phyloP scores from a whole-genome alignment of 1,284 basidiomycete genomes.

The Omphalotus olearius region DNA sequence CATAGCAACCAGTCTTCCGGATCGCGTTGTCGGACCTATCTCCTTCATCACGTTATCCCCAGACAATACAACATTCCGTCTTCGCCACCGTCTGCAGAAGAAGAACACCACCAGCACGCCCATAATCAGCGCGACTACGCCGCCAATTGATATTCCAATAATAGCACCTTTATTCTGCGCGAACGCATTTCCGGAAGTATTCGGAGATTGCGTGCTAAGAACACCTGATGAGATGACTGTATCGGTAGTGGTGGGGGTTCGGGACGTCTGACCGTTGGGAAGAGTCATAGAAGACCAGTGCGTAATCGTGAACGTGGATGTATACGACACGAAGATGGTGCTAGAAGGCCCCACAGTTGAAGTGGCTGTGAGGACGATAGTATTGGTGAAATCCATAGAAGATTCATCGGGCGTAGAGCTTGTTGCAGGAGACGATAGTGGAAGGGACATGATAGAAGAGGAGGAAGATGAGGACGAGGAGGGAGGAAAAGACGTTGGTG shows the following conservation, averaged over 20 bases:
- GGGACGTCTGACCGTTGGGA: background rate
- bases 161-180: slow-evolving; percentile 7
- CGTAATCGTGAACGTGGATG: background rate
- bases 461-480: background rate
- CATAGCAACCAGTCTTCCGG: background rate
- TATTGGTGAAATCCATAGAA: background rate
- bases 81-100: slow-evolving; percentile 7
- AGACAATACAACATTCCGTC: background rate
- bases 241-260: background rate
- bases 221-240: background rate
- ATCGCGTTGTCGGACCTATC: background rate
- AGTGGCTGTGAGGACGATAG: background rate
- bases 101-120: slow-evolving; percentile 1
- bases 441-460: background rate
- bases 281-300: background rate
- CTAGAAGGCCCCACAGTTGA: background rate
- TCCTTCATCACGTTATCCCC: background rate
- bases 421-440: background rate
- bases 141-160: slow-evolving; percentile 9
- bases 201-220: background rate
- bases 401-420: background rate
- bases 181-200: background rate
- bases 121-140: slow-evolving; percentile 2
- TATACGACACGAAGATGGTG: background rate
- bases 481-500: background rate